Conservation (phyloP, 768 basidiomycete species). For the Hypholoma sublateritium region DNA sequence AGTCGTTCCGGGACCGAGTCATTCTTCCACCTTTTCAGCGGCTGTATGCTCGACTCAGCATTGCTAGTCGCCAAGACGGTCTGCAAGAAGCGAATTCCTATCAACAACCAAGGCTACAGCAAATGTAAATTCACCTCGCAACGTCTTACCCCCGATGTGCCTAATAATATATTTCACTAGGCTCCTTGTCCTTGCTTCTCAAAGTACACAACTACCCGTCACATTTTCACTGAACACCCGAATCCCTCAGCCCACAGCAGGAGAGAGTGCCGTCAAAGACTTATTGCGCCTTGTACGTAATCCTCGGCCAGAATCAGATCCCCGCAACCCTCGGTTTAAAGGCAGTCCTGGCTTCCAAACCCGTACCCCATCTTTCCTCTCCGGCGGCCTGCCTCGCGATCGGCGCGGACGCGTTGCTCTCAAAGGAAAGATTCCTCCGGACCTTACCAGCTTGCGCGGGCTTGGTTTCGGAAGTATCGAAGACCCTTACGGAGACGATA, state of each 20-base stretch:
- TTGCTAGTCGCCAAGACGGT: slow-evolving; percentile 54
- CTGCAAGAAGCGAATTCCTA: slow-evolving; percentile 54
- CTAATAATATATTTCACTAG: slow-evolving; percentile 30
- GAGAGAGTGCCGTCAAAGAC: slow-evolving; percentile 68
- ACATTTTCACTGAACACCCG: slow-evolving; percentile 62
- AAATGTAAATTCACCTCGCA: slow-evolving; percentile 53
- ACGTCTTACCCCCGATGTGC: neutral
- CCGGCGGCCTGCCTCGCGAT: slow-evolving; percentile 73
- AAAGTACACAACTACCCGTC: slow-evolving; percentile 56
- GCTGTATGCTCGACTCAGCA: slow-evolving; percentile 55
- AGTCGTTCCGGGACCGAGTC: slow-evolving; percentile 78
- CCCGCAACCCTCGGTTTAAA: slow-evolving; percentile 27
- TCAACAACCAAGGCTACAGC: slow-evolving; percentile 71
- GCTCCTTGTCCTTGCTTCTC: slow-evolving; percentile 75
- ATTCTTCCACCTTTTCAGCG: slow-evolving; percentile 64
- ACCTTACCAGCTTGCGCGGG: slow-evolving; percentile 28
- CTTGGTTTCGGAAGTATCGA: slow-evolving; percentile 34
- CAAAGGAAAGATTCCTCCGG: slow-evolving; percentile 36
- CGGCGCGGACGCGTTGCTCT: slow-evolving; percentile 74
- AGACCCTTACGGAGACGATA: slow-evolving; percentile 52
- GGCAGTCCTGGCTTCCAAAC: slow-evolving; percentile 23
- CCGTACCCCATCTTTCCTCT: slow-evolving; percentile 67
- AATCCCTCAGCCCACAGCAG: slow-evolving; percentile 53
- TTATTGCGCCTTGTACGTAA: slow-evolving; percentile 64
- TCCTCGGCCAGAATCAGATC: slow-evolving; percentile 42